phyloP scores from a whole-genome alignment of 2,329 filamentous ascomycete genomes.

The Stachybotrys chartarum region DNA sequence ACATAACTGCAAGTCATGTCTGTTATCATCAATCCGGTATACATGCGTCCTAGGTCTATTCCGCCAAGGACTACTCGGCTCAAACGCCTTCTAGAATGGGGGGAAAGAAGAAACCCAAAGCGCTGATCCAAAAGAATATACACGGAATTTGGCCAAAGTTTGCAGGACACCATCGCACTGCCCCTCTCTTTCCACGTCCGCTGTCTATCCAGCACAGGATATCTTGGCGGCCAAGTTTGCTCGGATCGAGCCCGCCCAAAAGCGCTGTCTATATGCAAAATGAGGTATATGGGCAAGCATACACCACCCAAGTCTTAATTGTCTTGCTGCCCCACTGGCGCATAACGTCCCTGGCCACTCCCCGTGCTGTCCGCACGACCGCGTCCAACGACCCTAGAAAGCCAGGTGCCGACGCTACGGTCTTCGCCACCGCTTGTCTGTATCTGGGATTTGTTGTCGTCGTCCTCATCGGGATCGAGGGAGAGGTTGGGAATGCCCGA shows the following conservation, averaged over 20 bases:
- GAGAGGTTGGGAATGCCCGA: constrained; percentile 72
- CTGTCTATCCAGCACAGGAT: background rate
- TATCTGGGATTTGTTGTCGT: constrained; percentile 35
- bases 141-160: background rate
- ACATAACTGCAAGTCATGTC: background rate
- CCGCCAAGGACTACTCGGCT: background rate
- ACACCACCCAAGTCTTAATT: constrained; percentile 17
- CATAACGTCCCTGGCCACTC: constrained; percentile 33
- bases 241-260: background rate
- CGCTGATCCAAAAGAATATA: background rate
- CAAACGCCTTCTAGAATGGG: background rate
- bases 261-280: constrained; percentile 32
- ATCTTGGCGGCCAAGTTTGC: background rate
- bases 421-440: constrained; percentile 24
- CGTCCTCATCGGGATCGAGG: constrained; percentile 66
- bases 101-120: background rate
- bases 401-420: constrained; percentile 44
- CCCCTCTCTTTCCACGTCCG: no score
- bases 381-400: constrained; percentile 31
- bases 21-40: background rate
- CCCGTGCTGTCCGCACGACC: constrained; percentile 29
- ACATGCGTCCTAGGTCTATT: background rate
- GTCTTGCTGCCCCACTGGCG: constrained; percentile 33
- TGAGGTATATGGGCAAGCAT: constrained; percentile 1
- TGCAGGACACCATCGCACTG: no score